phyloP scores from a whole-genome alignment of 768 basidiomycete genomes.

The Xerocomellus chrysenteron region DNA sequence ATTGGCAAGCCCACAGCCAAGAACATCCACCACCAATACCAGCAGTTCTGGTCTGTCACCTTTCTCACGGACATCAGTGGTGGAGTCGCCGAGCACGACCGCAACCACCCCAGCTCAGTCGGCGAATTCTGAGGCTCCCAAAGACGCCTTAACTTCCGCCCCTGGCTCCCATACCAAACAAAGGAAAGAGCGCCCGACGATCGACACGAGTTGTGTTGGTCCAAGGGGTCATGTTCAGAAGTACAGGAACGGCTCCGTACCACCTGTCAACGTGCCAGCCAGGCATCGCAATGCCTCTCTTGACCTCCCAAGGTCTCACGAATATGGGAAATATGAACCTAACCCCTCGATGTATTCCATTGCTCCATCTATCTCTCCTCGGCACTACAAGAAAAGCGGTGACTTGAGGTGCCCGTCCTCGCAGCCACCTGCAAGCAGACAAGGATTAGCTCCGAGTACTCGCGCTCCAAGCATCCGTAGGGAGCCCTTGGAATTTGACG shows the following conservation, averaged over 20 bases:
- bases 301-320: slow-evolving; percentile 27
- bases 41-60: slow-evolving; percentile 26
- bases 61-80: slow-evolving; percentile 28
- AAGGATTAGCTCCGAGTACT: slow-evolving; percentile 20
- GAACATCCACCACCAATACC: slow-evolving; percentile 26
- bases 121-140: slow-evolving; percentile 17
- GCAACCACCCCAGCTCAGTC: slow-evolving; percentile 30
- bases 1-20: slow-evolving; percentile 26
- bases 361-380: slow-evolving; percentile 29
- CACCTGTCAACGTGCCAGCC: slow-evolving; percentile 29
- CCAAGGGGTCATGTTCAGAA: slow-evolving; percentile 32
- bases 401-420: slow-evolving; percentile 23
- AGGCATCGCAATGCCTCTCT: slow-evolving; percentile 32
- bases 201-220: slow-evolving; percentile 33
- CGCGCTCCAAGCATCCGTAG: slow-evolving; percentile 30
- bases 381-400: slow-evolving; percentile 20
- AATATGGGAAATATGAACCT: slow-evolving; percentile 26
- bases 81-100: slow-evolving; percentile 26
- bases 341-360: slow-evolving; percentile 32
- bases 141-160: slow-evolving; percentile 10
- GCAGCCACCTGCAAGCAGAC: slow-evolving; percentile 28
- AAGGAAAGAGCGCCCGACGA: slow-evolving; percentile 32
- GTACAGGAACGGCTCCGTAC: slow-evolving; percentile 33
- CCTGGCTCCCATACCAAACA: slow-evolving; percentile 21
- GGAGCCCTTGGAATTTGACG: slow-evolving; percentile 30